phyloP scores from a whole-genome alignment of 441 rosid genomes.

The Syzygium malaccense region DNA sequence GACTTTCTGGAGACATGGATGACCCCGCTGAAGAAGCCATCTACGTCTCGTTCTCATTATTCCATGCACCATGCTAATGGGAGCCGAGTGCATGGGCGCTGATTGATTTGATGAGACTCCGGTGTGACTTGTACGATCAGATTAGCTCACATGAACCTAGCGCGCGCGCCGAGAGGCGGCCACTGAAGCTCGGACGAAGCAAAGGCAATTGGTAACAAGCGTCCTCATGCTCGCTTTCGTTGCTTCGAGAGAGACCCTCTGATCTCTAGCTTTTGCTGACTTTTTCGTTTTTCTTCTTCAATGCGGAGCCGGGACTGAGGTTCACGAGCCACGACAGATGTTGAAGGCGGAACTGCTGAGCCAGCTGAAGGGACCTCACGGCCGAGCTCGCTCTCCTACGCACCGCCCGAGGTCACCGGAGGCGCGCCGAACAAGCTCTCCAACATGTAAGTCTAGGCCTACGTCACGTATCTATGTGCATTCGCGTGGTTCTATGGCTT shows the following conservation, averaged over 20 bases:
- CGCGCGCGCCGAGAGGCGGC: not conserved
- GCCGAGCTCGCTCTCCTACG: not conserved
- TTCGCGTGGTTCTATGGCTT: not conserved
- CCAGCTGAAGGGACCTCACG: conserved; percentile 28
- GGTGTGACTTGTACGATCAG: not conserved
- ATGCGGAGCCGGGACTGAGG: conserved; percentile 21
- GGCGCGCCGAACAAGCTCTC: conserved; percentile 56
- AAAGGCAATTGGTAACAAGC: not conserved
- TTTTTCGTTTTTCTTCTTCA: not conserved
- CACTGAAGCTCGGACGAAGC: not conserved
- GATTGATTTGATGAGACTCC: not conserved
- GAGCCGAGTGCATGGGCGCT: not conserved
- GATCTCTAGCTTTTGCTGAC: not conserved
- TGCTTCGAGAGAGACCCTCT: not conserved
- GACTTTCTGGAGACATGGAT: not conserved
- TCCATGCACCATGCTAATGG: not conserved
- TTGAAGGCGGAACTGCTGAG: conserved; percentile 13
- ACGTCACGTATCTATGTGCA: not conserved
- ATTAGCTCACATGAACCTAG: not conserved
- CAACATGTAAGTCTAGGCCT: conserved; percentile 19
- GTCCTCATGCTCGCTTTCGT: not conserved
- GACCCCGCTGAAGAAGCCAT: not conserved
- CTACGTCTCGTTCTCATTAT: not conserved
- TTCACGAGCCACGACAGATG: too few relatives aligned
- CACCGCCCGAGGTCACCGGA: conserved; percentile 45